A percentile compares a stretch with the other conserved stretches of the same genome.
Conservation (phyloP, 805 yeast genomes). For the Candida takata region DNA sequence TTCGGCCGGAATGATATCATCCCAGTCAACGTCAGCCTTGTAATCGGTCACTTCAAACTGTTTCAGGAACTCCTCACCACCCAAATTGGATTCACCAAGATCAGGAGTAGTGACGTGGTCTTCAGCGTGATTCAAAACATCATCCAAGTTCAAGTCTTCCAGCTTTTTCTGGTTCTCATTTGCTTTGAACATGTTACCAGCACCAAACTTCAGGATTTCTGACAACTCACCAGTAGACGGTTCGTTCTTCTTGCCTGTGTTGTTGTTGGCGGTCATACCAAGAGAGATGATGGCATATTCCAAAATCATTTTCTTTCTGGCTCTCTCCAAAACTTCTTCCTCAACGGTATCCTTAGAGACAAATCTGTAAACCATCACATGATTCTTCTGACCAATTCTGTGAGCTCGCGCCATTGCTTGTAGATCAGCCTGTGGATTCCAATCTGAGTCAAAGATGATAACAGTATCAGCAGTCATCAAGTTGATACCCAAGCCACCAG, state of each 20-base stretch:
- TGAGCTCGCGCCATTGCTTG: slow-evolving; percentile 99
- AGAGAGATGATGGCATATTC: slow-evolving; percentile 96
- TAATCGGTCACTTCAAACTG: slow-evolving; percentile 98
- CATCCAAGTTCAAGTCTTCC: slow-evolving; percentile 92
- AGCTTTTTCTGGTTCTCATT: slow-evolving; percentile 90
- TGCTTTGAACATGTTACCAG: slow-evolving; percentile 97
- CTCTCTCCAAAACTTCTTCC: slow-evolving; percentile 94
- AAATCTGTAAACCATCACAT: slow-evolving; percentile 94
- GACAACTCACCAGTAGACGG: slow-evolving; percentile 81
- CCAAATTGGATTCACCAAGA: slow-evolving; percentile 92
- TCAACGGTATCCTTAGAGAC: slow-evolving; percentile 98
- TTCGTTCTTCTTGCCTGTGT: slow-evolving; percentile 46
- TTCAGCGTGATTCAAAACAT: slow-evolving; percentile 93
- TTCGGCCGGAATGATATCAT: slow-evolving; percentile 94
- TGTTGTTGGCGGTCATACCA: slow-evolving; percentile 75
- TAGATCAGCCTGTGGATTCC: slow-evolving; percentile 99
- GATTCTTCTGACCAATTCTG: slow-evolving; percentile 98
- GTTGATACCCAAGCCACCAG: slow-evolving; percentile 98
- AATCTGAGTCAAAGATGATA: slow-evolving; percentile 93
- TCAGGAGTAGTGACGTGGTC: slow-evolving; percentile 96
- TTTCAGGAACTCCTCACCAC: slow-evolving; percentile 94
- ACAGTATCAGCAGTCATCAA: slow-evolving; percentile 99
- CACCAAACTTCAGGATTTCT: slow-evolving; percentile 95
- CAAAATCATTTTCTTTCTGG: slow-evolving; percentile 94
- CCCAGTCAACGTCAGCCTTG: slow-evolving; percentile 98